phyloP scores from a whole-genome alignment of 371 early-diverging fungal genomes.

The Lichtheimia ramosa region DNA sequence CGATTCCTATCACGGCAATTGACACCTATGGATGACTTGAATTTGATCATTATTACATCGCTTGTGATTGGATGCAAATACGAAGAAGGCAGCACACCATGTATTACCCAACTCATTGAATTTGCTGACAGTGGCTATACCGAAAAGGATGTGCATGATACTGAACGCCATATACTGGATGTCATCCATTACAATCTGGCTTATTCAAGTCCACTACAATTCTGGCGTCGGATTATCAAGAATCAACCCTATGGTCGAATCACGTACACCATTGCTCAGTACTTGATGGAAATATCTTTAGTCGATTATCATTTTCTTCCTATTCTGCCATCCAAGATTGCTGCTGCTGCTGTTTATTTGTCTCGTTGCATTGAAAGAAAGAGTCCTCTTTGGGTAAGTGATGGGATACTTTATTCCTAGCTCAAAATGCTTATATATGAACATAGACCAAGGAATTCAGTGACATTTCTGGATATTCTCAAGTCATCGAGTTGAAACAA shows the following conservation, averaged over 20 bases:
- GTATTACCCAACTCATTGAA: slow-evolving; percentile 57
- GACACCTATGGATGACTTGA: slow-evolving; percentile 86
- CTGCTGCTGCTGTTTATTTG: slow-evolving; percentile 88
- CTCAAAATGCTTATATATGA: not conserved
- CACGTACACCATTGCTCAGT: slow-evolving; percentile 93
- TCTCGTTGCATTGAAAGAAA: slow-evolving; percentile 71
- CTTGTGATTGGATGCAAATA: slow-evolving; percentile 96
- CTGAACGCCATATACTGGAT: slow-evolving; percentile 87
- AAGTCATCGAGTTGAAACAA: slow-evolving; percentile 61
- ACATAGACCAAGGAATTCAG: slow-evolving; percentile 60
- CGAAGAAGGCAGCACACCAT: slow-evolving; percentile 91
- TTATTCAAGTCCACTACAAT: slow-evolving; percentile 88
- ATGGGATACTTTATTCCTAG: slow-evolving; percentile 16
- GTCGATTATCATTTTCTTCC: slow-evolving; percentile 83
- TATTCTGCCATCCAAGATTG: slow-evolving; percentile 77
- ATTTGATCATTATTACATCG: slow-evolving; percentile 95
- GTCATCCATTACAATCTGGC: slow-evolving; percentile 80
- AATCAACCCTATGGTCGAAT: slow-evolving; percentile 86
- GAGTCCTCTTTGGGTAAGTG: slow-evolving; percentile 55
- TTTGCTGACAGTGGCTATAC: slow-evolving; percentile 73
- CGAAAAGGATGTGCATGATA: slow-evolving; percentile 80
- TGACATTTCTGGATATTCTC: slow-evolving; percentile 74
- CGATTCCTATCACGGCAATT: slow-evolving; percentile 91
- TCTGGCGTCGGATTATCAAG: slow-evolving; percentile 88
- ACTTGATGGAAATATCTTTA: slow-evolving; percentile 93